Evolutionary conservation across 1,139 yeast genomes (phyloP).

Genomic region (Casaregolazyma lundiana): DNA sequence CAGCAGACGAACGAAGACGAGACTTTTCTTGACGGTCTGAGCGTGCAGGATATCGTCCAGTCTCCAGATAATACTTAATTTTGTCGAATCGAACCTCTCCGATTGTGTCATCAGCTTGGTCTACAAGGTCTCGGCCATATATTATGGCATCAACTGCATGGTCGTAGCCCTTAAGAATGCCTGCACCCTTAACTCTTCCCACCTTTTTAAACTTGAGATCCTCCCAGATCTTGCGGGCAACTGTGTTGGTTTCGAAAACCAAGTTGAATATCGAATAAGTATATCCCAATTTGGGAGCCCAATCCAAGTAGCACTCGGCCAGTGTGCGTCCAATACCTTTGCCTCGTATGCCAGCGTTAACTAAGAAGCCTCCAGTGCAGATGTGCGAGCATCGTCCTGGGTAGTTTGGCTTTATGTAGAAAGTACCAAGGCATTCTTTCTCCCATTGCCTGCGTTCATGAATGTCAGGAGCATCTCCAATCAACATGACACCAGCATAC

Average conservation of each 20-base stretch:
- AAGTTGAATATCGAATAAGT: constrained; percentile 78
- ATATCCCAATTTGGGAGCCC: constrained; percentile 90
- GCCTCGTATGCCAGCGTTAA: constrained; percentile 89
- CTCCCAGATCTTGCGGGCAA: constrained; percentile 78
- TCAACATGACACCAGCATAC: constrained; percentile 76
- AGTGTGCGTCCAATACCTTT: constrained; percentile 85
- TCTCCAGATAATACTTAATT: constrained; percentile 70
- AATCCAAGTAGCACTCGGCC: constrained; percentile 76
- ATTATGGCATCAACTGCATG: constrained; percentile 77
- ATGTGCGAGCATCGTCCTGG: constrained; percentile 92
- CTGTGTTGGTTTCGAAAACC: constrained; percentile 82
- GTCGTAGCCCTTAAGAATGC: constrained; percentile 77
- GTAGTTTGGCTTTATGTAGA: constrained; percentile 78
- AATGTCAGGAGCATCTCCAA: constrained; percentile 42
- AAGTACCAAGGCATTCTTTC: constrained; percentile 81
- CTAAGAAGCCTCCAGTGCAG: constrained; percentile 86
- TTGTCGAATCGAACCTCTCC: constrained; percentile 70
- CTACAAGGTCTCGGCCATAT: constrained; percentile 55
- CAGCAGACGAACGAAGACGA: constrained; percentile 73
- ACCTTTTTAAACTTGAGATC: constrained; percentile 70
- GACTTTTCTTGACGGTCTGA: constrained; percentile 82
- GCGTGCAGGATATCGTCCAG: constrained; percentile 82
- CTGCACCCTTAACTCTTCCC: constrained; percentile 80
- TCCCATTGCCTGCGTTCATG: constrained; percentile 67
- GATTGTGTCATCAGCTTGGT: constrained; percentile 45